phyloP scores from a whole-genome alignment of 2,329 filamentous ascomycete genomes.

The Sclerotinia minor region DNA sequence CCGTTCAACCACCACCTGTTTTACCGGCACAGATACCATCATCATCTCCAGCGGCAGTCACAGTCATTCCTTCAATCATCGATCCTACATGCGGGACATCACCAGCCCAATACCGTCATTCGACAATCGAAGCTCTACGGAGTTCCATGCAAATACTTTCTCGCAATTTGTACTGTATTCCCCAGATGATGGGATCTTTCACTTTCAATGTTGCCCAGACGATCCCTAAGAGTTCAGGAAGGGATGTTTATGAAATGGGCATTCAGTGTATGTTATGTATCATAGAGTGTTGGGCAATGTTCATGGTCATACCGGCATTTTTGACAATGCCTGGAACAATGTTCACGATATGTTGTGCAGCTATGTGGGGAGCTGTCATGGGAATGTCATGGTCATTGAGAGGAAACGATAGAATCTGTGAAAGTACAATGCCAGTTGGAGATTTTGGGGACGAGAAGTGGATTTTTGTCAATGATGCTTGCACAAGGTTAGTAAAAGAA shows the following conservation, averaged over 20 bases:
- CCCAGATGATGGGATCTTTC: slow-evolving; percentile 24
- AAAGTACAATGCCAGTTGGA: slow-evolving; percentile 16
- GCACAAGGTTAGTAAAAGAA: slow-evolving; percentile 27
- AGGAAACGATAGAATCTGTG: slow-evolving; percentile 18
- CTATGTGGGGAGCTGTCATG: slow-evolving; percentile 18
- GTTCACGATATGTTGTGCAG: slow-evolving; percentile 16
- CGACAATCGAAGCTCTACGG: slow-evolving; percentile 11
- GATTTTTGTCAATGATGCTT: slow-evolving; percentile 29
- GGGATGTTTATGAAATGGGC: slow-evolving; percentile 24
- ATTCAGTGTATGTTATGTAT: slow-evolving; percentile 26
- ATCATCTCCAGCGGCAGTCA: slow-evolving; percentile 14
- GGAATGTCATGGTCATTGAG: slow-evolving; percentile 25
- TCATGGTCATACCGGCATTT: slow-evolving; percentile 25
- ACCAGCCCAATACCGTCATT: slow-evolving; percentile 23
- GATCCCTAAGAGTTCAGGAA: slow-evolving; percentile 2
- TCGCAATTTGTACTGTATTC: slow-evolving; percentile 25
- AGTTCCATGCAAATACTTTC: slow-evolving; percentile 25
- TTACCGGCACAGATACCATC: neutral
- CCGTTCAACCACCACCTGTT: neutral
- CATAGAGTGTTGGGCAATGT: slow-evolving; percentile 25
- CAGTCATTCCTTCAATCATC: slow-evolving; percentile 30
- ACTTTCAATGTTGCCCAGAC: slow-evolving; percentile 13
- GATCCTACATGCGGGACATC: slow-evolving; percentile 30
- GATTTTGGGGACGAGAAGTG: slow-evolving; percentile 28
- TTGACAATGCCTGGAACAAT: slow-evolving; percentile 26